Evolutionary conservation across 2,329 filamentous ascomycete genomes (phyloP).

Genomic region (Paecilomyces sp.): DNA sequence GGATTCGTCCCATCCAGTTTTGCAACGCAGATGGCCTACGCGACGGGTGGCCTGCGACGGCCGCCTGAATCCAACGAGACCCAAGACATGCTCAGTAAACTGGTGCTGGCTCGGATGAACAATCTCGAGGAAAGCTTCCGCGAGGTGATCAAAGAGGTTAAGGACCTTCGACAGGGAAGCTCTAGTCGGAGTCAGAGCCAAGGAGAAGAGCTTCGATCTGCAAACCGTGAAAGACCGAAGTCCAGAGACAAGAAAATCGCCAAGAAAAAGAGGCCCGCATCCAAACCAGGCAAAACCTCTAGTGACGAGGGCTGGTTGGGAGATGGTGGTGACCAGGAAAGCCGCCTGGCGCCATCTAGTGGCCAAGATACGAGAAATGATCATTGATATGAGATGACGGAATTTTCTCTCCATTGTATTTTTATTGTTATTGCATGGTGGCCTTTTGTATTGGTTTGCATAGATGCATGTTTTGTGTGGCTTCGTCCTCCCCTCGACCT

Average conservation of each 20-base stretch:
- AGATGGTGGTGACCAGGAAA: background rate
- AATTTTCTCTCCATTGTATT: background rate
- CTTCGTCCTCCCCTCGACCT: background rate
- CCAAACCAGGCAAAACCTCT: background rate
- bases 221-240: background rate
- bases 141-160: slow-evolving; percentile 76
- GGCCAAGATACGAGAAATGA: background rate
- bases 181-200: slow-evolving; percentile 21
- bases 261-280: background rate
- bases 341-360: background rate
- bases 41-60: slow-evolving; percentile 54
- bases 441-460: background rate
- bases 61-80: slow-evolving; percentile 40
- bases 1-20: slow-evolving; percentile 67
- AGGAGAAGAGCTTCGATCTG: background rate
- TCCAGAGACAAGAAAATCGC: background rate
- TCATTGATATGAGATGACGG: background rate
- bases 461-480: background rate
- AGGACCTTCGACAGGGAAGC: slow-evolving; percentile 48
- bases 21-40: slow-evolving; percentile 71
- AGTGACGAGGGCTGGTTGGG: background rate
- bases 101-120: slow-evolving; percentile 86
- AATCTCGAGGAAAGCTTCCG: slow-evolving; percentile 85
- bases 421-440: background rate
- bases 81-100: slow-evolving; percentile 67